Percentiles rank a stretch among this genome's conserved stretches.
phyloP scores from a whole-genome alignment of 2,329 filamentous ascomycete species.

The Exophiala mesophila region DNA sequence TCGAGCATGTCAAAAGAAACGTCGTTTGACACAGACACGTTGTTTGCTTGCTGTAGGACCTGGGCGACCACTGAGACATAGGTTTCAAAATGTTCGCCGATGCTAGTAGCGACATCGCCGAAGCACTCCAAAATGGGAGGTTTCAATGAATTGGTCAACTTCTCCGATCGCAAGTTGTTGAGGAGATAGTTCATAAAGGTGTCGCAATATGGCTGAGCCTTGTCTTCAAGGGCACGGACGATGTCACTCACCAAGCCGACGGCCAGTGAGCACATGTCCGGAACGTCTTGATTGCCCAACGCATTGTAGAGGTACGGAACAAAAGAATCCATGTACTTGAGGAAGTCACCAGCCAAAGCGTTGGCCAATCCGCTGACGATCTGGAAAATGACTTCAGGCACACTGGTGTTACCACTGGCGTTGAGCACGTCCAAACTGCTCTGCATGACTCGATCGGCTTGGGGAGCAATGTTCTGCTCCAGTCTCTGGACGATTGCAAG shows the following conservation, averaged over 20 bases:
- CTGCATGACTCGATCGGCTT: constrained; percentile 92
- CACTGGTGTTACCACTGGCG: constrained; percentile 78
- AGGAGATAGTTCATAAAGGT: constrained; percentile 97
- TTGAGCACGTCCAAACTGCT: constrained; percentile 74
- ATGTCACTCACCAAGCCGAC: constrained; percentile 97
- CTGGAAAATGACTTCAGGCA: constrained; percentile 90
- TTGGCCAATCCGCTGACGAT: constrained; percentile 88
- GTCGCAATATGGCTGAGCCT: constrained; percentile 92
- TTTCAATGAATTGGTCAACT: constrained; percentile 94
- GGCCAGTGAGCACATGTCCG: constrained; percentile 89
- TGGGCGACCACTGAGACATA: constrained; percentile 90
- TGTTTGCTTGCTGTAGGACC: constrained; percentile 87
- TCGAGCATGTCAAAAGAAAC: constrained; percentile 93
- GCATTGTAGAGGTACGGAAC: constrained; percentile 89
- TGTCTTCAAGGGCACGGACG: constrained; percentile 81
- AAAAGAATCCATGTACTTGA: constrained; percentile 97
- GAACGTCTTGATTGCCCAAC: constrained; percentile 91
- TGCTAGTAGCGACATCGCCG: constrained; percentile 93
- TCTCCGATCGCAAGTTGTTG: constrained; percentile 74
- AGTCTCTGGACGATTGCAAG: constrained; percentile 87
- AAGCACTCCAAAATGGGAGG: constrained; percentile 97
- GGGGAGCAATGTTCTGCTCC: constrained; percentile 83
- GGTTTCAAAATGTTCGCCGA: constrained; percentile 83
- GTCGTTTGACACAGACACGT: constrained; percentile 71
- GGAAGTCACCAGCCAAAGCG: constrained; percentile 85